phyloP scores from a whole-genome alignment of 345 rosid genomes.

The Aurinia saxatilis region DNA sequence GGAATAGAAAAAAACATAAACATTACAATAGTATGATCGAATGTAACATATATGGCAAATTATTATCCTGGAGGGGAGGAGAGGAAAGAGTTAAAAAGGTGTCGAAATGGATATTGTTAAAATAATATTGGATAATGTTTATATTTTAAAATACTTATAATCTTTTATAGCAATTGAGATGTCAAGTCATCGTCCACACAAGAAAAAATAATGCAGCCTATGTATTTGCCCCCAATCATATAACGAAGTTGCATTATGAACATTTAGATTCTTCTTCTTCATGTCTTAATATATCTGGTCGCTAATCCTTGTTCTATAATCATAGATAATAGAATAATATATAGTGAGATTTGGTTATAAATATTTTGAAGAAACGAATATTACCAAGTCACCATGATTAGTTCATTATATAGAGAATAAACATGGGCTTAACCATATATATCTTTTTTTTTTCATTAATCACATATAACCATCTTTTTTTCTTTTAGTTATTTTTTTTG shows the following conservation, averaged over 20 bases:
- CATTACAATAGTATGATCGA: neutral
- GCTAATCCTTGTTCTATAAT: no score
- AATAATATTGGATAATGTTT: constrained; percentile 5
- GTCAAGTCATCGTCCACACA: constrained; percentile 18
- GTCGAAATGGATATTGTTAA: neutral
- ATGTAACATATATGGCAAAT: neutral
- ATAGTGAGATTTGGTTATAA: no score
- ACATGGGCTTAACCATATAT: no score
- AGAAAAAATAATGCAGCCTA: constrained; percentile 3
- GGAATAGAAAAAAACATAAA: neutral
- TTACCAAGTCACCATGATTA: neutral
- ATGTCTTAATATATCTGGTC: no score
- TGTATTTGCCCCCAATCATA: neutral
- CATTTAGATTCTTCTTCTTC: no score
- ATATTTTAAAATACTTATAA: neutral
- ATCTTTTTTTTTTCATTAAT: no score
- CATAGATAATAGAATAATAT: no score
- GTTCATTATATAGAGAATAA: neutral
- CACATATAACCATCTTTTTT: no score
- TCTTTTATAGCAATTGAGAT: constrained; percentile 1
- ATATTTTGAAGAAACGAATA: no score
- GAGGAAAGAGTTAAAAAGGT: neutral
- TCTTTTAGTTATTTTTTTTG: no score
- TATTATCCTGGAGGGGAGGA: neutral
- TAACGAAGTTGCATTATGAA: neutral